Evolutionary conservation across 2,329 filamentous ascomycete species (phyloP), one percentile per base, ranked within the genome.

Genomic region (Geoglossum cookeanum): DNA sequence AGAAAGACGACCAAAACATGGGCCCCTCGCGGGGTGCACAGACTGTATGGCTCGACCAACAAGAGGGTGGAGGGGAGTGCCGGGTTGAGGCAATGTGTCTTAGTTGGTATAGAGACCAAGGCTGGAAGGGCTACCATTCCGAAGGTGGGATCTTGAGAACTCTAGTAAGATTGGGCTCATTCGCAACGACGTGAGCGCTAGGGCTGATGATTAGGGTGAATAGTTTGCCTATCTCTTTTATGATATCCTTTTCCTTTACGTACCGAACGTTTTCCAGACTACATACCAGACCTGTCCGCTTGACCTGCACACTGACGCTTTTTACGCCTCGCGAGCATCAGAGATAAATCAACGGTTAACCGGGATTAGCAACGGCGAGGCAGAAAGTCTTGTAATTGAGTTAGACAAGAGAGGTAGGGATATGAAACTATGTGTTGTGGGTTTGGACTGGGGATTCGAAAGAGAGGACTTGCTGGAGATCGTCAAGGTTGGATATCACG

Each of bases 251-350:
- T 97, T 97, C 70, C 75, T 88, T 30, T 95, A 94, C 68, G 79
- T 97, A 4, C 91, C 92, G 30, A 95, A 97, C 64, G 91, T 98
- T 57, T 98, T 98, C 69, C 91, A 97, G 68, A 98, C 92, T 4
- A 80, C 85, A 0, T 98, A 87, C 67, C 92, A 98, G 69, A 94
- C 88, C 0, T 95, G 88, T 65, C 92, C 92, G 0, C 73, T 98
- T 3, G 92, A 98, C 68, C 73, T 98, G 4, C 85, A 94, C 66
- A 95, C 90, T 0, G 92, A 98, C 67, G 83, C 85, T 2, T 98
- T 98, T 72, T 97, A 87, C 66, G 79, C 87, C 0, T 81, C 83
- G 0, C 79, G 92, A n/a, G 81, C 85, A 39, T 88, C 84, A 3
- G 90, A 95, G 71, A 92, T 97, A 67, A 94, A 95, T 66, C 81